Base-by-base conservation (phyloP, 1,284 basidiomycete genomes). In the Cryptococcus sp. region DNA sequence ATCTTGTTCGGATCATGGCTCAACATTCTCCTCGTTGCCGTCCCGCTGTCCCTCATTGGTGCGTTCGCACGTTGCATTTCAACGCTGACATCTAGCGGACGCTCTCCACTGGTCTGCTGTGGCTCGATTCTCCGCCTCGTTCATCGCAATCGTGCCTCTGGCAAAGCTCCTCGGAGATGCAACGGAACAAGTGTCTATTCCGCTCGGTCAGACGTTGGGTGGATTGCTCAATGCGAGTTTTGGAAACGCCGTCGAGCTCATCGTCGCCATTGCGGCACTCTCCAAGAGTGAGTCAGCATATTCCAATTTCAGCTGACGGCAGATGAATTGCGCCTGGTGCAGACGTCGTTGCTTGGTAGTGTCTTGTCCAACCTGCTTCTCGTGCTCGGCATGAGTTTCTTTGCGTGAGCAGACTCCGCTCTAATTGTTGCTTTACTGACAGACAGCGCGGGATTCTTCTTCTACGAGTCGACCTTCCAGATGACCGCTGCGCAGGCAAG, bases 341-440 rank as follows among this genome's bases (percentile, higher is more conserved):
- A 93, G 72, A 88, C 86, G 19, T 90, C 87, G 28, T 66, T 76
- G 48, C 60, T 76, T 12, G 74, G 74, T 18, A 68, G 63, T 43
- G 87, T 94, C 47, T 73, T 94, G 24, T 90, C 87, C n/a, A 94
- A 94, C 71, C 78, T 91, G 45, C 79, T 93, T 5, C 78, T 93
- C 26, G 90, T 94, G 14, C 75, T 93, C 5, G 90, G 90, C 19
- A 89, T 86, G 73, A 88, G 87, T 21, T 92, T 90, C 77, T 76
- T 91, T 42, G 86, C 85, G 53, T 86, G 54, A 46, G 76, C 74
- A 66, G 34, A 55, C n/a, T 19, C 11, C 40, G 31, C 28, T 31
- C 14, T 31, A 31, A 14, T 7, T 7, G 28, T 31, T 7, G 28
- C n/a, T 18, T 41, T 12, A 32, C n/a, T n/a, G n/a, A n/a, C n/a